These are phyloP conservation scores for Puya raimondii DNA, from an alignment of 176 grass and related monocot species.

Conservation along the genomic window DNA sequence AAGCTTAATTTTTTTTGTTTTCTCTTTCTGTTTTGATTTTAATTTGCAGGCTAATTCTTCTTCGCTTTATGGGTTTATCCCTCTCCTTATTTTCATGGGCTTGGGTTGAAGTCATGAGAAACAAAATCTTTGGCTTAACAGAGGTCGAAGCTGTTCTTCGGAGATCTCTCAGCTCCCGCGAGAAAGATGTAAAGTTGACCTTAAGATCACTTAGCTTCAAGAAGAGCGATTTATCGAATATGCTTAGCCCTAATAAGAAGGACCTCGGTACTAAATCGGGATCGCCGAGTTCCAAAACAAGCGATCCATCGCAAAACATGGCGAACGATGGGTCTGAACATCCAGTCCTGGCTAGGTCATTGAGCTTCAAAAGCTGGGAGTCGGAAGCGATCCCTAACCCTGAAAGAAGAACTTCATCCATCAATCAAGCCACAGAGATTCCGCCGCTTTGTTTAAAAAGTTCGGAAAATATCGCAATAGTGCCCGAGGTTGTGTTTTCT, in stretches of 20 bases:
- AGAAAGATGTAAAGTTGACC: slow-evolving; percentile 17
- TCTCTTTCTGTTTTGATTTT: neutral
- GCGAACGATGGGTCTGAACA: slow-evolving; percentile 14
- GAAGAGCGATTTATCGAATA: slow-evolving; percentile 25
- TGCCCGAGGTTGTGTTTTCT: slow-evolving; percentile 30
- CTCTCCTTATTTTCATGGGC: slow-evolving; percentile 4
- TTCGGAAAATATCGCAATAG: neutral
- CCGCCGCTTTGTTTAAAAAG: neutral
- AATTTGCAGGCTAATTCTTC: neutral
- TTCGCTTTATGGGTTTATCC: neutral
- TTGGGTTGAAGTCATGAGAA: slow-evolving; percentile 4
- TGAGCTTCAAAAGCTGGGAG: slow-evolving; percentile 95
- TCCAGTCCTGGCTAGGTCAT: slow-evolving; percentile 34
- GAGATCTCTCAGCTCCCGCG: neutral
- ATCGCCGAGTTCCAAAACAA: slow-evolving; percentile 32
- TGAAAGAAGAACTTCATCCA: neutral
- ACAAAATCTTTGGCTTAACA: slow-evolving; percentile 4
- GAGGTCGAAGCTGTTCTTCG: neutral
- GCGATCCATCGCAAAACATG: slow-evolving; percentile 18
- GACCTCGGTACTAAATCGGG: neutral
- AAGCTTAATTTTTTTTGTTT: too few species aligned
- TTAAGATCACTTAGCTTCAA: slow-evolving; percentile 42
- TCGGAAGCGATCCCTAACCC: neutral
- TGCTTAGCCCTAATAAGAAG: slow-evolving; percentile 11
- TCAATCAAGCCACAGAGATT: neutral